Conservation (phyloP, 257 asterid species). For the Jacaranda mimosifolia region DNA sequence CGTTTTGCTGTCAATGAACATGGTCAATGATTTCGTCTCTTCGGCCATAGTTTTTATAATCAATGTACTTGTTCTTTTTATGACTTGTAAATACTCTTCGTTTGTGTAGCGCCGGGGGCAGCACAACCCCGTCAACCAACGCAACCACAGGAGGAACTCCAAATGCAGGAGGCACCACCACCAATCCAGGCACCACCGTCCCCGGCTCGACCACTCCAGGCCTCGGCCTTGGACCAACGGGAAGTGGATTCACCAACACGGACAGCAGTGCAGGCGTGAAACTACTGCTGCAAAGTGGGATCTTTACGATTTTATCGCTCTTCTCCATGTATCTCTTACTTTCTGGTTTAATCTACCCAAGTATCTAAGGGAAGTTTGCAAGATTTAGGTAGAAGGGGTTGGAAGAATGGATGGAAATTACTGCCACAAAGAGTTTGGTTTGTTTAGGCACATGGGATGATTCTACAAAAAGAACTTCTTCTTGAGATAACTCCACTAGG, state of each 20-base stretch:
- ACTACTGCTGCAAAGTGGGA: conserved; percentile 20
- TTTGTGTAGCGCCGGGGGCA: conserved; percentile 46
- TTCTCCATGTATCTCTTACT: conserved; percentile 26
- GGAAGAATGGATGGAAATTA: conserved; percentile 11
- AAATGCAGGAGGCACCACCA: conserved; percentile 13
- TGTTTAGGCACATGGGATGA: background rate
- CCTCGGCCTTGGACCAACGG: conserved; percentile 55
- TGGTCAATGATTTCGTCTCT: background rate
- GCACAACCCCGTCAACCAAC: conserved; percentile 32
- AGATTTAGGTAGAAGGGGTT: conserved; percentile 13
- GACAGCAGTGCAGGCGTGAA: conserved; percentile 35
- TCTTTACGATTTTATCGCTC: conserved; percentile 30
- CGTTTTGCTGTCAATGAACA: conserved; percentile 20
- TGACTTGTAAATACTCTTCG: background rate
- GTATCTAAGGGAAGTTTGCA: background rate
- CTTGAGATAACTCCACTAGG: conserved; percentile 17
- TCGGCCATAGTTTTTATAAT: background rate
- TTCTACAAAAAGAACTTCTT: background rate
- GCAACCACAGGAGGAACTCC: conserved; percentile 18
- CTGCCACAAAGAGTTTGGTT: background rate
- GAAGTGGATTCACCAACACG: conserved; percentile 41
- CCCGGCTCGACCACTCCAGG: conserved; percentile 44
- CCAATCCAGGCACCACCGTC: conserved; percentile 27
- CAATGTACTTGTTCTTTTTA: background rate
- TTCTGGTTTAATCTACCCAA: conserved; percentile 29